Conservation (phyloP, 129 eudicot species). For the Calendula officinalis region DNA sequence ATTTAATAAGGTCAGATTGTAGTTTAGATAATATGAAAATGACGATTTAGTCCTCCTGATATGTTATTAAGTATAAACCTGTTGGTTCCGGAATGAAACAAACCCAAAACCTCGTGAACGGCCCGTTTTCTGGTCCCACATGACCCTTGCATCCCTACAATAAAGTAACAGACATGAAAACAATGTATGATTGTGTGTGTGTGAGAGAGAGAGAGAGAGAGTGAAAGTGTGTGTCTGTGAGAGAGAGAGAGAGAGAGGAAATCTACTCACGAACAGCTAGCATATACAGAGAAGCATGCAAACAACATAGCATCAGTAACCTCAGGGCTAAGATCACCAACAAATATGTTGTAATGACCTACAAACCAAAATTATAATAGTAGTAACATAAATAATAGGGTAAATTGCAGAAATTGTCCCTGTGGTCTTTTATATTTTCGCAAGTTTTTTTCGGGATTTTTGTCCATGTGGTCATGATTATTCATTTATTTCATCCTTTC, state of each 20-base stretch:
- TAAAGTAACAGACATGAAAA: conserved; percentile 6
- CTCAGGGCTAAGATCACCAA: conserved; percentile 98
- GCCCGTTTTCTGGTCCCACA: conserved; percentile 98
- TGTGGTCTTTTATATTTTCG: too few relatives aligned
- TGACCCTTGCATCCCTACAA: conserved; percentile 89
- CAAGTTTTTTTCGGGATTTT: too few relatives aligned
- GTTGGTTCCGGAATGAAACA: conserved; percentile 90
- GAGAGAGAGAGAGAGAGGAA: conserved; percentile 8
- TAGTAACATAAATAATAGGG: not conserved
- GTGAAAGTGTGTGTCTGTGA: not conserved
- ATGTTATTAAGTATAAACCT: conserved; percentile 36
- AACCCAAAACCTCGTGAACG: conserved; percentile 98
- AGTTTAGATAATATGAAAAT: conserved; percentile 6
- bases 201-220: not conserved
- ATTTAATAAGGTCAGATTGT: conserved; percentile 11
- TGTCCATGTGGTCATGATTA: too few relatives aligned
- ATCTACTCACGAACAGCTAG: conserved; percentile 84
- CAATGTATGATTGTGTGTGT: not conserved
- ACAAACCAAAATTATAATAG: conserved; percentile 22
- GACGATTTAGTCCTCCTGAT: conserved; percentile 8
- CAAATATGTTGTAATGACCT: conserved; percentile 95
- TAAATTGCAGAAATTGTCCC: too few relatives aligned
- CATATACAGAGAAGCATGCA: conserved; percentile 85
- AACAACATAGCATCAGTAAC: conserved; percentile 93
- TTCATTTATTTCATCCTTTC: too few relatives aligned